phyloP scores from a whole-genome alignment of 1,284 basidiomycete genomes.

The Marasmius fiardii region DNA sequence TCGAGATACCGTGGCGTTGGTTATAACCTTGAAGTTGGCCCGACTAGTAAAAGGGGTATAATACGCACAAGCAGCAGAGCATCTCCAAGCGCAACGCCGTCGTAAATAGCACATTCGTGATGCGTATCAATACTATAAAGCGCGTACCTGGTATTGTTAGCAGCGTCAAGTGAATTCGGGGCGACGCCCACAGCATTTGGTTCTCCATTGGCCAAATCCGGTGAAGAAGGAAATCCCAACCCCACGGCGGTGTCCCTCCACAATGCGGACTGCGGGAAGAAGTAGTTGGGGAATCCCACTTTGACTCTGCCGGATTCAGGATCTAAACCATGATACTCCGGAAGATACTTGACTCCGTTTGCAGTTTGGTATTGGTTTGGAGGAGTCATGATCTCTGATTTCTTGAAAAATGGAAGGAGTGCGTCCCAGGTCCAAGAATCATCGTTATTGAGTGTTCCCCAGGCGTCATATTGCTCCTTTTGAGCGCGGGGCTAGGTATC shows the following conservation, averaged over 20 bases:
- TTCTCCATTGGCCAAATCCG: constrained; percentile 23
- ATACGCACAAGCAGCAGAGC: constrained; percentile 18
- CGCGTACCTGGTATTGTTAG: constrained; percentile 25
- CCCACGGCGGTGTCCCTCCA: constrained; percentile 21
- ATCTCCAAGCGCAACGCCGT: constrained; percentile 20
- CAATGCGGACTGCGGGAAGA: constrained; percentile 24
- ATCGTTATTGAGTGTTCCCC: constrained; percentile 28
- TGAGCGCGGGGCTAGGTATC: constrained; percentile 23
- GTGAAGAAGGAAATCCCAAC: constrained; percentile 19
- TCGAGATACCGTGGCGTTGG: constrained; percentile 20
- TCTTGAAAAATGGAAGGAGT: constrained; percentile 28
- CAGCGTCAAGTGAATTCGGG: constrained; percentile 24
- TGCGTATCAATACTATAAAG: too few relatives aligned
- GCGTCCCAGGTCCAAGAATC: constrained; percentile 26
- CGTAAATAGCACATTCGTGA: too few relatives aligned
- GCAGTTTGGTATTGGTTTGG: constrained; percentile 17
- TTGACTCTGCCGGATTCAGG: constrained; percentile 20
- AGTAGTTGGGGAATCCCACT: constrained; percentile 28
- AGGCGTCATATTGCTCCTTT: constrained; percentile 28
- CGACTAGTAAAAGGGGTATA: constrained; percentile 15
- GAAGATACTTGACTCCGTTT: constrained; percentile 1
- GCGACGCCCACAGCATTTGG: constrained; percentile 26
- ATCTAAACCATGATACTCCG: constrained; percentile 7
- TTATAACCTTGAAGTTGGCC: constrained; percentile 22
- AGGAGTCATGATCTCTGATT: constrained; percentile 26